These are phyloP conservation scores for Fusarium devonianum DNA, from an alignment of 2,329 filamentous ascomycete genomes.

Conservation along the genomic window DNA sequence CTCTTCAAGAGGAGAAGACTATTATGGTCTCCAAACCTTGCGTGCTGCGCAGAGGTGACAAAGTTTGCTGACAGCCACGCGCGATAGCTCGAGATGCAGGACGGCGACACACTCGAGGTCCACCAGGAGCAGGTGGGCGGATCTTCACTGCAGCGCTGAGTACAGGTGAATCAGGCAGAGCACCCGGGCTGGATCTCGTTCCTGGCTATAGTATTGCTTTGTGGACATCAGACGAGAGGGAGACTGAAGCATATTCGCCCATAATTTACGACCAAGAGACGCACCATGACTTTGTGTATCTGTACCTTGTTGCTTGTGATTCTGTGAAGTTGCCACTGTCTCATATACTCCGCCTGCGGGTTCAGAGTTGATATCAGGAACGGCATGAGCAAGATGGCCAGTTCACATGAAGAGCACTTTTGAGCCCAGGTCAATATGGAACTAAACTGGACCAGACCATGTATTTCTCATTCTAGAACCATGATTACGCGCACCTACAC, in stretches of 20 bases:
- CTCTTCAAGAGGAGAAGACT: too few relatives aligned
- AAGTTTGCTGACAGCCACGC: constrained; percentile 15
- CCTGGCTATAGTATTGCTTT: constrained; percentile 26
- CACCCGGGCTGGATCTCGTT: constrained; percentile 27
- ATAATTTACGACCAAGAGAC: constrained; percentile 43
- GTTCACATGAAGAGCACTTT: not conserved
- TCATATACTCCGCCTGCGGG: too few relatives aligned
- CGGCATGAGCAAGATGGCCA: not conserved
- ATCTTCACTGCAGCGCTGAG: constrained; percentile 35
- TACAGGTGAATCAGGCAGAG: constrained; percentile 13
- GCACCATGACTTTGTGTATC: constrained; percentile 40
- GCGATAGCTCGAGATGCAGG: constrained; percentile 88
- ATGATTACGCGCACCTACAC: constrained; percentile 10
- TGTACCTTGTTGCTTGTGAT: not conserved
- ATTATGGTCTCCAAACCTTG: too few relatives aligned
- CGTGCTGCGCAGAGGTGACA: not conserved
- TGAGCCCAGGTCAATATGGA: not conserved
- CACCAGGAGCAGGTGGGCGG: constrained; percentile 98
- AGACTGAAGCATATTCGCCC: constrained; percentile 25
- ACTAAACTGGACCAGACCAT: constrained; percentile 7
- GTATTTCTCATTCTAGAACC: constrained; percentile 27
- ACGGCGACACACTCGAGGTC: constrained; percentile 95
- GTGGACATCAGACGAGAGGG: constrained; percentile 34
- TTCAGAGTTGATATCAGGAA: too few relatives aligned
- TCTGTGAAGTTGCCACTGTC: too few relatives aligned